These are phyloP conservation scores for Penicillium lividum DNA, from an alignment of 495 filamentous ascomycete genomes.

Conservation along the genomic window DNA sequence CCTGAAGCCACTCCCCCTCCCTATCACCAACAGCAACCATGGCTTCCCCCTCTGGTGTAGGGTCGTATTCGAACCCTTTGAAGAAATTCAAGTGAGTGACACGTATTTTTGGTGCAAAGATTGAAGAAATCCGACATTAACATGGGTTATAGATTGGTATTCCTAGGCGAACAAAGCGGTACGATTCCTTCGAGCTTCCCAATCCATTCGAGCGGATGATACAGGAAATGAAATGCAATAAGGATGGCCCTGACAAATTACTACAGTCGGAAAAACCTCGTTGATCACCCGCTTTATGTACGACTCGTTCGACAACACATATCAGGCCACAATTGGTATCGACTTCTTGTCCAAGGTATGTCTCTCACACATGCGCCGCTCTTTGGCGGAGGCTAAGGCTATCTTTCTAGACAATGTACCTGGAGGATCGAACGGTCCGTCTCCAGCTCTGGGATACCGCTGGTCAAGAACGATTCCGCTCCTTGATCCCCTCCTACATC, in stretches of 20 bases:
- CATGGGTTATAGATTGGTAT: constrained; percentile 70
- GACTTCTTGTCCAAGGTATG: constrained; percentile 96
- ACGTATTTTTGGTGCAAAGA: neutral
- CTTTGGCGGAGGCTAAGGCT: neutral
- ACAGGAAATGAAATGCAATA: neutral
- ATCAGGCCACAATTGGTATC: constrained; percentile 98
- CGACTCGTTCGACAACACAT: constrained; percentile 99
- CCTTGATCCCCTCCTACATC: constrained; percentile 96
- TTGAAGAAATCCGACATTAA: constrained; percentile 16
- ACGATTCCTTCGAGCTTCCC: constrained; percentile 28
- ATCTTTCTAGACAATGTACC: constrained; percentile 85
- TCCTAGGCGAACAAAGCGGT: constrained; percentile 98
- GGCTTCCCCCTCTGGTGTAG: constrained; percentile 62
- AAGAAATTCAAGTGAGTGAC: constrained; percentile 96
- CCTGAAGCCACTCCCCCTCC: constrained; percentile 24
- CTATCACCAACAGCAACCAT: constrained; percentile 38
- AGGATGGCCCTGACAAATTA: constrained; percentile 16
- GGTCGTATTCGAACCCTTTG: constrained; percentile 96
- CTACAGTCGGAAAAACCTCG: constrained; percentile 92
- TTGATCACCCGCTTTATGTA: constrained; percentile 99
- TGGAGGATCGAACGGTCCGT: constrained; percentile 96
- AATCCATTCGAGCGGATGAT: neutral
- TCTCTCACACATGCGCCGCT: no score
- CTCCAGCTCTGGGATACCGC: constrained; percentile 98
- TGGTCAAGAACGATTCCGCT: constrained; percentile 95